Percentiles rank a stretch among this genome's conserved stretches.
Evolutionary conservation across 2,329 filamentous ascomycete species (phyloP).

Genomic region (Cucurbitaria berberidis): DNA sequence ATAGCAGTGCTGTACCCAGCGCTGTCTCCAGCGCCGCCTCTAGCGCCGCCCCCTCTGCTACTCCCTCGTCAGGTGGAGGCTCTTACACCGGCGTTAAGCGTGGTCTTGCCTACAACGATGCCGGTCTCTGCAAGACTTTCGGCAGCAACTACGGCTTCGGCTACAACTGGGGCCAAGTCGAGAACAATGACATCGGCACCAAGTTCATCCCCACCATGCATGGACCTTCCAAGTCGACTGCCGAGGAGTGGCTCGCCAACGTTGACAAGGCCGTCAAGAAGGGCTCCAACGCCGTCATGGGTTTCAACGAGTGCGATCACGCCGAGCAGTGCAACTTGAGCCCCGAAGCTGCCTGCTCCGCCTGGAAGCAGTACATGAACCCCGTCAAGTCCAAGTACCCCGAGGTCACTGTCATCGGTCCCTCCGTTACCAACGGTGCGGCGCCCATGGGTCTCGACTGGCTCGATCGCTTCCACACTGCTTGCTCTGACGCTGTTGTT

Average conservation of each 20-base stretch:
- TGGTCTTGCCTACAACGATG: slow-evolving; percentile 72
- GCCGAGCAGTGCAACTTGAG: slow-evolving; percentile 42
- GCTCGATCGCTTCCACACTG: slow-evolving; percentile 39
- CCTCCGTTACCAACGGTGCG: slow-evolving; percentile 40
- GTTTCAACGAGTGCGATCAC: slow-evolving; percentile 50
- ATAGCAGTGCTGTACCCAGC: slow-evolving; percentile 14
- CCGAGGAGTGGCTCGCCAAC: slow-evolving; percentile 40
- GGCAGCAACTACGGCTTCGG: slow-evolving; percentile 62
- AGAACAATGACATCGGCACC: slow-evolving; percentile 52
- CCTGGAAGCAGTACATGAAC: slow-evolving; percentile 44
- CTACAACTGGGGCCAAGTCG: slow-evolving; percentile 69
- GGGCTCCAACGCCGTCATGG: slow-evolving; percentile 46
- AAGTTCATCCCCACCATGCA: slow-evolving; percentile 66
- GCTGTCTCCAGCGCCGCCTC: slow-evolving; percentile 24
- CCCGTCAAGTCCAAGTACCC: slow-evolving; percentile 34
- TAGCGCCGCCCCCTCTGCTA: slow-evolving; percentile 18
- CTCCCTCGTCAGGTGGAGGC: slow-evolving; percentile 27
- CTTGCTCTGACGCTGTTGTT: slow-evolving; percentile 44
- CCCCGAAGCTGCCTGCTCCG: slow-evolving; percentile 38
- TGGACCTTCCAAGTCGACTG: slow-evolving; percentile 26
- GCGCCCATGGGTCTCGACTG: slow-evolving; percentile 39
- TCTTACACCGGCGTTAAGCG: slow-evolving; percentile 60
- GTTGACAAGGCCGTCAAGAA: slow-evolving; percentile 49
- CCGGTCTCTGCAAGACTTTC: slow-evolving; percentile 60
- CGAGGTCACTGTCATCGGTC: slow-evolving; percentile 42